Evolutionary conservation across 495 filamentous ascomycete genomes (phyloP).

Genomic region (Tuber umbilicatum): DNA sequence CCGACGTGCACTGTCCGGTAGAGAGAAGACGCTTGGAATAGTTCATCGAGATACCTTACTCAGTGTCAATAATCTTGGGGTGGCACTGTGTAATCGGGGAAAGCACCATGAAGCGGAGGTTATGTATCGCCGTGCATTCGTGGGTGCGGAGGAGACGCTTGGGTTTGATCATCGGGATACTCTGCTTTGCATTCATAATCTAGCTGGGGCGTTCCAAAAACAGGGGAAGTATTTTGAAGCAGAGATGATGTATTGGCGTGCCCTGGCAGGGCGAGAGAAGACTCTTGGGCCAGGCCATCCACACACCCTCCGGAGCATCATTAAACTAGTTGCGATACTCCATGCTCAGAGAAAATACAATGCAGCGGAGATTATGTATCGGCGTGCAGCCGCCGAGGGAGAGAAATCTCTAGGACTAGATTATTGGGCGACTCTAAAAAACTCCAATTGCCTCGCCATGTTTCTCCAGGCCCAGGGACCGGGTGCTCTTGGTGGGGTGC

Average conservation of each 20-base stretch:
- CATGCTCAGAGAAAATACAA: neutral
- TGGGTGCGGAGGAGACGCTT: constrained; percentile 8
- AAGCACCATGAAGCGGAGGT: no score
- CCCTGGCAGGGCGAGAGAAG: constrained; percentile 13
- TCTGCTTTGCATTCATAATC: constrained; percentile 8
- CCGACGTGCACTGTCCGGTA: constrained; percentile 13
- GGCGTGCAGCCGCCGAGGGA: neutral
- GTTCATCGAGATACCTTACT: no score
- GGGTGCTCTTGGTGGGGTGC: neutral
- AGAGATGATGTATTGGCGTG: constrained; percentile 18
- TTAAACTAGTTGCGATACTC: no score
- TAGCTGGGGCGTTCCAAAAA: constrained; percentile 9
- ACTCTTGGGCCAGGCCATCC: constrained; percentile 3
- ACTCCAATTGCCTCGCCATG: neutral
- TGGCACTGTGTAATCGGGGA: no score
- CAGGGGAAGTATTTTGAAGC: constrained; percentile 29
- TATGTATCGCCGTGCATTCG: no score
- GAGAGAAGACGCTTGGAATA: no score
- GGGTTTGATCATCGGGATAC: constrained; percentile 21
- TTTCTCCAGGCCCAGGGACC: neutral
- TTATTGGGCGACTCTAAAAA: neutral
- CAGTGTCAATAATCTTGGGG: no score
- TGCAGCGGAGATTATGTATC: neutral
- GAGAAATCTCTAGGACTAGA: constrained; percentile 10
- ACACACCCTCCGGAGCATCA: neutral